Base-by-base conservation (phyloP, 495 filamentous ascomycete genomes). In the Hypoxylon perforatum region DNA sequence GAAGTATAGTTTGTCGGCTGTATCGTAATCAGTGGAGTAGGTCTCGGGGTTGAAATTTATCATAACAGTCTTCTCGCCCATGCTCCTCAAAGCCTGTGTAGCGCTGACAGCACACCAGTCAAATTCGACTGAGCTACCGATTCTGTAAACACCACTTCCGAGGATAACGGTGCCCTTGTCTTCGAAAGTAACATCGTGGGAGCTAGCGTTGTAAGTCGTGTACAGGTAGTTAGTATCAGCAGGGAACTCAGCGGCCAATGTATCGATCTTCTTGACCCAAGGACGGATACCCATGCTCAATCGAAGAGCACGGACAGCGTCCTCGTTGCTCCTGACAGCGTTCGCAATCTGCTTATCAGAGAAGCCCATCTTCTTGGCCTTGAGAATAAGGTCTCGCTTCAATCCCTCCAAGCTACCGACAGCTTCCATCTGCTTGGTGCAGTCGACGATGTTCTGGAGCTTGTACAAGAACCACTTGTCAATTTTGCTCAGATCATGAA, bases 91-190 rank as follows among this genome's bases (percentile, higher is more conserved):
- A 35, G 94, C 93, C 28, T 91, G 83, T 14, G 95, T 95, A 61
- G 92, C 92, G 73, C 94, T 97, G 65, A 97, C 94, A 57, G 94
- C 94, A 74, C 95, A 98, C 94, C 94, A 99, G 79, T 99, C 94
- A 74, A 99, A 99, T 78, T 99, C 94, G 57, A 99, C 94, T 19
- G 93, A 97, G 81, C 91, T 94, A 63, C 95, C 94, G 73, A 97
- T 99, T 67, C 94, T 87, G 84, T 98, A 98, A 8, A 97, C 94
- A 76, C 94, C 94, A 76, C 90, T 94, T 44, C 94, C 94, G 25
- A 97, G 88, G 52, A 98, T 91, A 55, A 97, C 79, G 59, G 88
- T 92, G 39, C 93, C 93, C 73, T 97, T 92, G 74, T 97, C 94
- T 71, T 99, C 90, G 65, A 99, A 99, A 41, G 87, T 91, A 17